Evolutionary conservation across 2,329 filamentous ascomycete genomes (phyloP).

Genomic region (Penicillium occitanis): DNA sequence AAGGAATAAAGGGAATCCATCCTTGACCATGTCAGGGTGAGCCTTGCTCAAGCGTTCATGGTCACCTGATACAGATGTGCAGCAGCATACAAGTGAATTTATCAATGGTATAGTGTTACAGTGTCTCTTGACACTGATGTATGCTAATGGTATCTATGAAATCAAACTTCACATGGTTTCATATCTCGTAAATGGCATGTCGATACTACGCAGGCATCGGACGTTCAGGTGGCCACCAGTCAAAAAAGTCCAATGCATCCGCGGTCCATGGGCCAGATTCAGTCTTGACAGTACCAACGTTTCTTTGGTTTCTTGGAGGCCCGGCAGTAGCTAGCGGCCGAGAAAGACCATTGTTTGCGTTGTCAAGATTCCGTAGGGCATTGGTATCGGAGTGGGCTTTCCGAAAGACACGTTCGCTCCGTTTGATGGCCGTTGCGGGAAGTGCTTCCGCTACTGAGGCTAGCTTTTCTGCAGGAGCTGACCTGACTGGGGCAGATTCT

Average conservation of each 20-base stretch:
- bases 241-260: conserved; percentile 45
- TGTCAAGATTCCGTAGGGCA: conserved; percentile 26
- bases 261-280: conserved; percentile 44
- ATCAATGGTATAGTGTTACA: background rate
- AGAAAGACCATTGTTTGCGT: conserved; percentile 16
- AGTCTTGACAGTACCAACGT: conserved; percentile 23
- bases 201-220: conserved; percentile 31
- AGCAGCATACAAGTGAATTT: background rate
- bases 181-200: background rate
- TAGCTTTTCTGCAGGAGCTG: background rate
- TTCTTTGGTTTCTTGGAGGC: conserved; percentile 23
- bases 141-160: conserved; percentile 5
- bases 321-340: conserved; percentile 24
- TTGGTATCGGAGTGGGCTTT: conserved; percentile 41
- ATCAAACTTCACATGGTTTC: background rate
- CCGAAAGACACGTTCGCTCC: conserved; percentile 25
- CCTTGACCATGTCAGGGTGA: too few species aligned
- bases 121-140: background rate
- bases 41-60: too few species aligned
- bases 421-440: background rate
- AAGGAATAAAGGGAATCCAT: too few species aligned
- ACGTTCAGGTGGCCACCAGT: conserved; percentile 44
- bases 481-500: background rate
- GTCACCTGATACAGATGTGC: too few species aligned
- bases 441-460: background rate